Evolutionary conservation across 2,329 filamentous ascomycete genomes (phyloP).

Genomic region (Calonectria hongkongensis): DNA sequence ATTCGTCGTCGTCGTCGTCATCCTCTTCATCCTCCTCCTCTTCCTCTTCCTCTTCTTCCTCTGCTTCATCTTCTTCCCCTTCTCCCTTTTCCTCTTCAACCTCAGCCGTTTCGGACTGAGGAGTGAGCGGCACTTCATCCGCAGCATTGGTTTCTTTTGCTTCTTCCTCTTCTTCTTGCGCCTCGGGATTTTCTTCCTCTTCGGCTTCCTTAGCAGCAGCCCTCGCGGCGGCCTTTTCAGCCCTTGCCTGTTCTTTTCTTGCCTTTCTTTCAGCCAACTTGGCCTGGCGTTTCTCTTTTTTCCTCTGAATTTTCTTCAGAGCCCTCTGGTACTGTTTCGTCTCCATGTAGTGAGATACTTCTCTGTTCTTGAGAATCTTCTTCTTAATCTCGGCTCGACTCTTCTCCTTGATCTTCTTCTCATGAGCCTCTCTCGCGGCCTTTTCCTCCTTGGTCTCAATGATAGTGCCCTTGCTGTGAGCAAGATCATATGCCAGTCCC

Average conservation of each 20-base stretch:
- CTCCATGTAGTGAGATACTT: slow-evolving; percentile 60
- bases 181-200: slow-evolving; percentile 32
- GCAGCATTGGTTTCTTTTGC: slow-evolving; percentile 11
- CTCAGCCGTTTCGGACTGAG: slow-evolving; percentile 36
- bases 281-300: slow-evolving; percentile 88
- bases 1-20: slow-evolving; percentile 42
- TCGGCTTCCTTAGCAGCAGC: slow-evolving; percentile 33
- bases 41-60: slow-evolving; percentile 9
- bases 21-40: slow-evolving; percentile 26
- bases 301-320: slow-evolving; percentile 65
- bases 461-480: slow-evolving; percentile 78
- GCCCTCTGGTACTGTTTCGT: slow-evolving; percentile 61
- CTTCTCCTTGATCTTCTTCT: slow-evolving; percentile 65
- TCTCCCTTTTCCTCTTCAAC: slow-evolving; percentile 18
- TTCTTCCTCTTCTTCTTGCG: neutral
- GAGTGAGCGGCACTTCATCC: slow-evolving; percentile 46
- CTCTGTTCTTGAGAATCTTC: slow-evolving; percentile 65
- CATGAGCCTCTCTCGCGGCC: slow-evolving; percentile 66
- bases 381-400: slow-evolving; percentile 59
- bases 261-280: slow-evolving; percentile 75
- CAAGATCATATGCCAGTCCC: slow-evolving; percentile 82
- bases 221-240: slow-evolving; percentile 45
- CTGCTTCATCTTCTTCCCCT: slow-evolving; percentile 1
- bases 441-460: slow-evolving; percentile 70
- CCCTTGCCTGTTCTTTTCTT: slow-evolving; percentile 38